These are phyloP conservation scores for Buxus sempervirens DNA, from an alignment of 164 flowering plant genomes.

Conservation along the genomic window DNA sequence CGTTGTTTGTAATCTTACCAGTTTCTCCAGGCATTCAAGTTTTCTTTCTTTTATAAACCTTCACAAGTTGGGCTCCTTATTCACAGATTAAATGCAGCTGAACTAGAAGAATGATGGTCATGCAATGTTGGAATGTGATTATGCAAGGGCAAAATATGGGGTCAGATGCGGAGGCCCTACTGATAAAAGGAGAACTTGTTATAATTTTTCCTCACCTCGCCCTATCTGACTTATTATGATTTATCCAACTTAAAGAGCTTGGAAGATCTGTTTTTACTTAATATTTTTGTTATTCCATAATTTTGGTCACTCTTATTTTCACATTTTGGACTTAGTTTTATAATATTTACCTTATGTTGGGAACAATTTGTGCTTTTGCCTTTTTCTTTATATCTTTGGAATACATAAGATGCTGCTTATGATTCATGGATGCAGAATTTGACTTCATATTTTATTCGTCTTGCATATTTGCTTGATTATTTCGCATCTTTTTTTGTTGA, in stretches of 20 bases:
- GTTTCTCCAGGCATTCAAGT: no score
- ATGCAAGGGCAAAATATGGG: background rate
- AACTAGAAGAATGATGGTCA: constrained; percentile 6
- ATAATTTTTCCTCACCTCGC: background rate
- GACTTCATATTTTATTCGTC: background rate
- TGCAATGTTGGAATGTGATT: background rate
- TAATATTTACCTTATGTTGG: background rate
- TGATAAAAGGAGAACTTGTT: no score
- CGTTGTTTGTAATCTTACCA: background rate
- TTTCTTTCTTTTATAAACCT: constrained; percentile 8
- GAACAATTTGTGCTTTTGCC: background rate
- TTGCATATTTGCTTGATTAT: background rate
- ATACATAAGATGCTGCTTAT: background rate
- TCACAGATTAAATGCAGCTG: constrained; percentile 27
- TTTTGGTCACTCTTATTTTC: background rate
- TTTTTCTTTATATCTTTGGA: background rate
- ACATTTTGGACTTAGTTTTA: background rate
- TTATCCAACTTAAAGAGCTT: background rate
- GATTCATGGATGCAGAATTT: background rate
- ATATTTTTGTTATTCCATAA: background rate
- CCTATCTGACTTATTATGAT: background rate
- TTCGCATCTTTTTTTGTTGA: background rate
- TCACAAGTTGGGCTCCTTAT: constrained; percentile 26
- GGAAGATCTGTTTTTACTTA: background rate
- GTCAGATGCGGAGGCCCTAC: background rate